Percentiles rank a stretch among this genome's conserved stretches.
Conservation (phyloP, 805 yeast genomes). For the Schizosaccharomyces osmophilus region DNA sequence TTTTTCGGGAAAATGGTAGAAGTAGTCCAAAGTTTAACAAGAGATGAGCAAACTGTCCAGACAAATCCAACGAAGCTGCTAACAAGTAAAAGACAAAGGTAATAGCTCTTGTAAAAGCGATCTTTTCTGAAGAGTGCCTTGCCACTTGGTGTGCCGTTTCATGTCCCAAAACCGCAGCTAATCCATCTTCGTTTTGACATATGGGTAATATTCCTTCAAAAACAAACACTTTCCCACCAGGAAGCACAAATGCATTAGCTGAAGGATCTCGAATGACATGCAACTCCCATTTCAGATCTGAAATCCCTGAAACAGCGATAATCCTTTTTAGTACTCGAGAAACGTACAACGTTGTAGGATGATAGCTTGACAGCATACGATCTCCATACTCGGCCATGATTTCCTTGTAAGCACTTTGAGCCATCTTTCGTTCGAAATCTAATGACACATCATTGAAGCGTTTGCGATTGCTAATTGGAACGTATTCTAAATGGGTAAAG, state of each 20-base stretch:
- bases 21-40: slow-evolving; percentile 31
- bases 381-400: slow-evolving; percentile 29
- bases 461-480: slow-evolving; percentile 53
- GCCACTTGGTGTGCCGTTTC: slow-evolving; percentile 88
- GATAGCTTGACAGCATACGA: slow-evolving; percentile 32
- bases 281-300: slow-evolving; percentile 38
- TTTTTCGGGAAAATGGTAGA: slow-evolving; percentile 70
- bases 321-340: slow-evolving; percentile 38
- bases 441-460: slow-evolving; percentile 21
- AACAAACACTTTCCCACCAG: slow-evolving; percentile 88
- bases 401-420: slow-evolving; percentile 30
- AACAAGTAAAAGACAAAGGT: slow-evolving; percentile 29
- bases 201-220: slow-evolving; percentile 56
- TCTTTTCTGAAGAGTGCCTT: slow-evolving; percentile 65
- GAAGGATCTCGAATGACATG: slow-evolving; percentile 49
- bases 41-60: slow-evolving; percentile 26
- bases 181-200: slow-evolving; percentile 61
- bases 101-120: slow-evolving; percentile 40
- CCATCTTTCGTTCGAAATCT: not conserved
- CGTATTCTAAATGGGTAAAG: slow-evolving; percentile 39
- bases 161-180: slow-evolving; percentile 86
- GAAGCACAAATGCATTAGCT: slow-evolving; percentile 90
- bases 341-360: slow-evolving; percentile 36
- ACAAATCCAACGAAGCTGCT: slow-evolving; percentile 38
- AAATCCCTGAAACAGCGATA: slow-evolving; percentile 18